Conservation (phyloP, 345 rosid genomes). For the Moricandia moricandioides region DNA sequence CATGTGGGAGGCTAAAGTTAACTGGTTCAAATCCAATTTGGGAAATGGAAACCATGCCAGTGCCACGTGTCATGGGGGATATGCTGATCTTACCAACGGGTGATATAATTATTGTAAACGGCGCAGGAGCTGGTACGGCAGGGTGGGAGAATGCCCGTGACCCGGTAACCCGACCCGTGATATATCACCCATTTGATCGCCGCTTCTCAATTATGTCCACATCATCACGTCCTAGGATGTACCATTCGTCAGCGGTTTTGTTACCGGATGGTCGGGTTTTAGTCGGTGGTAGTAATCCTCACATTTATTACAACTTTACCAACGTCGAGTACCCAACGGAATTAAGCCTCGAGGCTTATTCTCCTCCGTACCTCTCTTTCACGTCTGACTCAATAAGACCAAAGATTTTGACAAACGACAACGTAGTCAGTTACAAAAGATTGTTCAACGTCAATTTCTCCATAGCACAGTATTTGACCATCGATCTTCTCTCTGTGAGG, state of each 20-base stretch:
- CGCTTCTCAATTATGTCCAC: slow-evolving; percentile 55
- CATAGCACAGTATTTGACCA: slow-evolving; percentile 29
- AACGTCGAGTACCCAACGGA: slow-evolving; percentile 69
- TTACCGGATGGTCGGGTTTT: slow-evolving; percentile 66
- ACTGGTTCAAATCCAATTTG: slow-evolving; percentile 46
- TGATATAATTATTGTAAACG: slow-evolving; percentile 66
- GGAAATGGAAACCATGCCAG: slow-evolving; percentile 76
- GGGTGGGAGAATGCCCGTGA: slow-evolving; percentile 61
- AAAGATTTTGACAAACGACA: slow-evolving; percentile 28
- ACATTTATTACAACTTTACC: slow-evolving; percentile 57
- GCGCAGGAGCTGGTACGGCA: slow-evolving; percentile 63
- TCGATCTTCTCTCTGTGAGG: slow-evolving; percentile 43
- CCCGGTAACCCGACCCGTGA: slow-evolving; percentile 54
- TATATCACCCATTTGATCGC: slow-evolving; percentile 44
- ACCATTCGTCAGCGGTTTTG: slow-evolving; percentile 72
- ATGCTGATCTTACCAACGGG: slow-evolving; percentile 76
- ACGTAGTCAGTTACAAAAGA: slow-evolving; percentile 35
- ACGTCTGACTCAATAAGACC: slow-evolving; percentile 45
- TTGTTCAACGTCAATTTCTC: slow-evolving; percentile 38
- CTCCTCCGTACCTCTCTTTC: slow-evolving; percentile 58
- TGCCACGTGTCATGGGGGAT: slow-evolving; percentile 80
- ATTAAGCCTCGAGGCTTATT: slow-evolving; percentile 68
- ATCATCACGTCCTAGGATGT: slow-evolving; percentile 57
- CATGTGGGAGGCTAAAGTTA: slow-evolving; percentile 69
- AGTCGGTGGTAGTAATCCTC: slow-evolving; percentile 84